Percentiles rank a stretch among this genome's conserved stretches.
Conservation (phyloP, 495 filamentous ascomycete genomes). For the Aspergillus leporis region DNA sequence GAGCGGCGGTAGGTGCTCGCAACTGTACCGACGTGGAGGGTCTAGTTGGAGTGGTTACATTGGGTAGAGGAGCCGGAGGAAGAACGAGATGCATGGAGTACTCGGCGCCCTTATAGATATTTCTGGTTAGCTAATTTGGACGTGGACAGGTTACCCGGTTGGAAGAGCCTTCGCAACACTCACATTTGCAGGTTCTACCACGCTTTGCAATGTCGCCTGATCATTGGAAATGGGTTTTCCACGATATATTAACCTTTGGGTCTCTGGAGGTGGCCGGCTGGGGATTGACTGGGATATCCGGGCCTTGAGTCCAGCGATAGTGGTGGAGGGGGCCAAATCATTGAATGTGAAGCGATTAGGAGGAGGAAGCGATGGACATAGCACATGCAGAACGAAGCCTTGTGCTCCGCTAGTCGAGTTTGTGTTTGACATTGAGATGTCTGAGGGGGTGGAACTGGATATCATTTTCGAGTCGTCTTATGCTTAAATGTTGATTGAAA, state of each 20-base stretch:
- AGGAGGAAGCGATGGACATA: conserved; percentile 63
- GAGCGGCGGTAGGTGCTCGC: not conserved
- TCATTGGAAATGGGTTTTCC: conserved; percentile 59
- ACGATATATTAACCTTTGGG: conserved; percentile 66
- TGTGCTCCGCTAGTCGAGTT: conserved; percentile 4
- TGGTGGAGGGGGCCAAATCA: conserved; percentile 53
- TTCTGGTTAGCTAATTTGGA: conserved; percentile 27
- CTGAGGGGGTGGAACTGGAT: not conserved
- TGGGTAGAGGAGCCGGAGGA: conserved; percentile 31
- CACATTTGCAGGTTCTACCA: conserved; percentile 60
- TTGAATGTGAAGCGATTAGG: conserved; percentile 54
- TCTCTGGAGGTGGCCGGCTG: conserved; percentile 49
- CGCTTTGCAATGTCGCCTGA: conserved; percentile 52
- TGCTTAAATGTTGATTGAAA: not conserved
- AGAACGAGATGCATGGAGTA: conserved; percentile 65
- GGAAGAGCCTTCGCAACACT: conserved; percentile 21
- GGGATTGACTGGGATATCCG: conserved; percentile 57
- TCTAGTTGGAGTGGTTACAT: too few species aligned
- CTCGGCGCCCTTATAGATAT: conserved; percentile 38
- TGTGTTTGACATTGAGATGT: not conserved
- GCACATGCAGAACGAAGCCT: conserved; percentile 58
- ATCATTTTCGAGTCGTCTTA: conserved; percentile 7
- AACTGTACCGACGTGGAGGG: not conserved
- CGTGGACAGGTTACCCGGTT: not conserved
- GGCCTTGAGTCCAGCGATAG: conserved; percentile 59